phyloP scores from a whole-genome alignment of 2,329 filamentous ascomycete genomes.

The Trichoderma citrinoviride region DNA sequence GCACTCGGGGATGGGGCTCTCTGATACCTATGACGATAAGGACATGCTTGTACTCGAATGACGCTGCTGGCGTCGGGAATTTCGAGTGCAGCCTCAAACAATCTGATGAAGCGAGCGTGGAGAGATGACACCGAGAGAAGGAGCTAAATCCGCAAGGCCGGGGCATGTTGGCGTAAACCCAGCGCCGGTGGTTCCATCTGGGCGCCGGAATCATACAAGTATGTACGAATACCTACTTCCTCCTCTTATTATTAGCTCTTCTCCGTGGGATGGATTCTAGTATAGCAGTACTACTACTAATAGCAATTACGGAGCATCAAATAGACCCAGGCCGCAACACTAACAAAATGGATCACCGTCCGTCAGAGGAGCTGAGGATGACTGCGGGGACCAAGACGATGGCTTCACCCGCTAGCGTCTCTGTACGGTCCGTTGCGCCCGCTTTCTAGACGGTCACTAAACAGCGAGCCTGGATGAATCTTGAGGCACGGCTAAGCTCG shows the following conservation, averaged over 20 bases:
- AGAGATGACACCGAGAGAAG: not conserved
- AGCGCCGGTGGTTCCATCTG: not conserved
- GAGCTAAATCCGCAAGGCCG: constrained; percentile 1
- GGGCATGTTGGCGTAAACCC: not conserved
- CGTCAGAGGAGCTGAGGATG: constrained; percentile 8
- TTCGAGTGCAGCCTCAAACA: not conserved
- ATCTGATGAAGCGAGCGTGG: not conserved
- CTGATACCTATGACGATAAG: too few species aligned
- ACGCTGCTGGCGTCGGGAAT: not conserved
- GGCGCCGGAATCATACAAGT: not conserved
- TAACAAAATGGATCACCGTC: constrained; percentile 8
- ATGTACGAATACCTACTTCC: too few species aligned
- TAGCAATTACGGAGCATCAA: not conserved
- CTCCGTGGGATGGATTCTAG: constrained; percentile 3
- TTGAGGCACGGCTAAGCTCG: not conserved
- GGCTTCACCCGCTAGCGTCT: constrained; percentile 17
- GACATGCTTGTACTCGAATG: not conserved
- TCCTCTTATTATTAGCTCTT: not conserved
- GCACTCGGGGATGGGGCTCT: too few species aligned
- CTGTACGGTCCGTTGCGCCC: constrained; percentile 21
- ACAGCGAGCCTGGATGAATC: not conserved
- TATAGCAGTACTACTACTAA: too few species aligned
- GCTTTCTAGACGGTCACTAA: constrained; percentile 7
- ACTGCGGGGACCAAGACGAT: constrained; percentile 18
- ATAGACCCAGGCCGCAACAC: not conserved